phyloP scores from a whole-genome alignment of 2,329 filamentous ascomycete genomes.

The Sphaerulina vaccinii region DNA sequence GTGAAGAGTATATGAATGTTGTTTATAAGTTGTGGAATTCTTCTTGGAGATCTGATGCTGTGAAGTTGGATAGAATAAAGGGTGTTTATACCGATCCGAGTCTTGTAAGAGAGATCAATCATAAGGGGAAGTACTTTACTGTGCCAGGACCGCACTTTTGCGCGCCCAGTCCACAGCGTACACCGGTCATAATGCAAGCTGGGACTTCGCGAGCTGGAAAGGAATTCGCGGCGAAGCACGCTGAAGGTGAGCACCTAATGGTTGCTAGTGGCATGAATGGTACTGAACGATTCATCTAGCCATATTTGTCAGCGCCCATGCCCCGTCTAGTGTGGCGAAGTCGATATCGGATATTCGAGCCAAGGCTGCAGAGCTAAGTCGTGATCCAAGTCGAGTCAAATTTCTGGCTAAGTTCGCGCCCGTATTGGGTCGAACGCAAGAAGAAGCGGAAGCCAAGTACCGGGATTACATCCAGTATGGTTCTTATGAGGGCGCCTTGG shows the following conservation, averaged over 20 bases:
- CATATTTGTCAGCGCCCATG: conserved; percentile 67
- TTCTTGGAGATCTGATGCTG: conserved; percentile 66
- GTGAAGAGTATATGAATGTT: conserved; percentile 63
- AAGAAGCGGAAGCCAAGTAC: conserved; percentile 65
- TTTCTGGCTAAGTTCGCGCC: conserved; percentile 66
- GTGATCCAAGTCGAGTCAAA: conserved; percentile 63
- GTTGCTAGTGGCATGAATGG: too few species aligned
- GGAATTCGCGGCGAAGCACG: conserved; percentile 66
- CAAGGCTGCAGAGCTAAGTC: conserved; percentile 54
- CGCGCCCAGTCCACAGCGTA: conserved; percentile 65
- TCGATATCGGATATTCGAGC: conserved; percentile 63
- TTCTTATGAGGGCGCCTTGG: conserved; percentile 64
- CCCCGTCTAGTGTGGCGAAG: conserved; percentile 59
- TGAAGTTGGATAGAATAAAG: conserved; percentile 57
- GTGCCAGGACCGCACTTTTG: conserved; percentile 66
- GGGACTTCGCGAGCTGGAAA: conserved; percentile 67
- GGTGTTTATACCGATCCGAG: conserved; percentile 60
- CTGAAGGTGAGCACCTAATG: conserved; percentile 46
- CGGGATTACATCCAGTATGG: conserved; percentile 62
- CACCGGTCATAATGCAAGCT: conserved; percentile 68
- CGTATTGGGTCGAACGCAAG: conserved; percentile 63
- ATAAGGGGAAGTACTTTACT: conserved; percentile 62
- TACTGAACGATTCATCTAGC: conserved; percentile 36
- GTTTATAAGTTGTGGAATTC: conserved; percentile 64
- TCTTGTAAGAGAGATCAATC: conserved; percentile 64